Conservation (phyloP, 2,329 filamentous ascomycete species). For the Claviceps paspali region DNA sequence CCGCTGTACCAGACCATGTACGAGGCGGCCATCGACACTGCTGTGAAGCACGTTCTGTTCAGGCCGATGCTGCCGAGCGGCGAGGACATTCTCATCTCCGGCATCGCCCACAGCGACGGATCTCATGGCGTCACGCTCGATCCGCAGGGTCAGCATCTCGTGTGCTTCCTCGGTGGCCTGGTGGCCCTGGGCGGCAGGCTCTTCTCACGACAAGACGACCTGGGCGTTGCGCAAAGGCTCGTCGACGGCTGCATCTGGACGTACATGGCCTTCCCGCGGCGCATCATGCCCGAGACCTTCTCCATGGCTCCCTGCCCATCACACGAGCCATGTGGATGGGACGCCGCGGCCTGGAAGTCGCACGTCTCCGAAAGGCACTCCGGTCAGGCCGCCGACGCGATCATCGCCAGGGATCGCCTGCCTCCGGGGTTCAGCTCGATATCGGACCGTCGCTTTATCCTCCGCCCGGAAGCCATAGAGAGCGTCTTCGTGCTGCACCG, state of each 20-base stretch:
- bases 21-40: constrained; percentile 47
- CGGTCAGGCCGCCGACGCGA: too few species aligned
- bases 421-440: constrained; percentile 40
- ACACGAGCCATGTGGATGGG: too few species aligned
- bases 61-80: constrained; percentile 56
- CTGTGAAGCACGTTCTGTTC: constrained; percentile 61
- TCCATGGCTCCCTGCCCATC: constrained; percentile 32
- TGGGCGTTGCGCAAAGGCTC: constrained; percentile 31
- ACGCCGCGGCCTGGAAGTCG: too few species aligned
- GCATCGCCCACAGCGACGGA: constrained; percentile 37
- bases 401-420: too few species aligned
- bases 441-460: constrained; percentile 41
- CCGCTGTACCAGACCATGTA: constrained; percentile 62
- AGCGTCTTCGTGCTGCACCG: constrained; percentile 67
- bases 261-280: constrained; percentile 34
- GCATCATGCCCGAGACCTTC: constrained; percentile 47
- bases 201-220: constrained; percentile 29
- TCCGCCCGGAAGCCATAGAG: constrained; percentile 66
- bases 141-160: constrained; percentile 39
- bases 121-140: constrained; percentile 17
- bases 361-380: too few species aligned
- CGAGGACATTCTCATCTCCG: constrained; percentile 59
- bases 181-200: constrained; percentile 46
- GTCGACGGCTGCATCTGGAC: constrained; percentile 41
- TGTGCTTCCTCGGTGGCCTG: constrained; percentile 53